A percentile compares a stretch with the other conserved stretches of the same genome.
phyloP scores from a whole-genome alignment of 768 basidiomycete species.

The Phanerochaete sordida region DNA sequence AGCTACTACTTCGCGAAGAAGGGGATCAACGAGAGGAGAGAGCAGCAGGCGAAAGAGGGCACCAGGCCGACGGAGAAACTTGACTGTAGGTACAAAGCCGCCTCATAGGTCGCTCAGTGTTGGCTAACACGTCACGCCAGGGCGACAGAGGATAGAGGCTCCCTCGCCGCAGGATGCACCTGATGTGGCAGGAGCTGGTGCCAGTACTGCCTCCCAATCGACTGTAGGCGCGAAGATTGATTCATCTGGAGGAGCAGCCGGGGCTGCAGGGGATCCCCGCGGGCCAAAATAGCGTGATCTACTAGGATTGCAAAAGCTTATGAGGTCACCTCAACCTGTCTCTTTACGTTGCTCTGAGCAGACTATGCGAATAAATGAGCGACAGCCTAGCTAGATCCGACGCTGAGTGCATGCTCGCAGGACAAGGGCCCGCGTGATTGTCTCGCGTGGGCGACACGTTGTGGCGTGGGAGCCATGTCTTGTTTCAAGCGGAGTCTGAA shows the following conservation, averaged over 20 bases:
- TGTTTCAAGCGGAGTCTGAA: neutral
- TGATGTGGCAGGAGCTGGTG: neutral
- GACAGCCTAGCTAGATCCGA: neutral
- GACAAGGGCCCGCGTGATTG: too few species aligned
- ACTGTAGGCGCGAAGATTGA: neutral
- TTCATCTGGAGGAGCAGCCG: neutral
- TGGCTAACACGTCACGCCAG: neutral
- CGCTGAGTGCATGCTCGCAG: too few species aligned
- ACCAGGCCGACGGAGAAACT: constrained; percentile 30
- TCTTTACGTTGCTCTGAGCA: too few species aligned
- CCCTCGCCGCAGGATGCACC: neutral
- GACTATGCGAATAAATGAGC: too few species aligned
- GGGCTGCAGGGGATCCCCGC: too few species aligned
- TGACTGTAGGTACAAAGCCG: constrained; percentile 23
- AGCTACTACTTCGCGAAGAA: constrained; percentile 37
- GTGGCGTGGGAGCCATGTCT: neutral
- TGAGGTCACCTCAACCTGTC: too few species aligned
- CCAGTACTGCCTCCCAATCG: neutral
- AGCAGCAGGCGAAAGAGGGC: constrained; percentile 28
- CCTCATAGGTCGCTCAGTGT: neutral
- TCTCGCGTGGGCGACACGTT: neutral
- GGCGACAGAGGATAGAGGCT: neutral
- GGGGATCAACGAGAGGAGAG: constrained; percentile 33
- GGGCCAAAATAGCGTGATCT: too few species aligned
- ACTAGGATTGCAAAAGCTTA: too few species aligned